Evolutionary conservation across 306 rosid genomes (phyloP), one percentile per base, ranked within the genome.

Genomic region (Cicer arietinum): DNA sequence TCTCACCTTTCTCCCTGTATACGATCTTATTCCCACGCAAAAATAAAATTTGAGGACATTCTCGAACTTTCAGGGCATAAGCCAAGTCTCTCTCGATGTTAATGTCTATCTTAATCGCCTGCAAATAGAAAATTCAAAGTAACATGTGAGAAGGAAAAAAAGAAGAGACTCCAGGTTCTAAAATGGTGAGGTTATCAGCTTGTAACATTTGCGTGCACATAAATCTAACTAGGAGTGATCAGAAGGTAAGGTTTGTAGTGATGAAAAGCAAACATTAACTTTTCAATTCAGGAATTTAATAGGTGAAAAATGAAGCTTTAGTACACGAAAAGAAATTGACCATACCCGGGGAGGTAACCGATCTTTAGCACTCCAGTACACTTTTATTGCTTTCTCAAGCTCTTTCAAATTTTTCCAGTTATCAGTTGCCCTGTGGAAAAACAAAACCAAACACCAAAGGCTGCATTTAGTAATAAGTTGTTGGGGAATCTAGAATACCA

Each of bases 391-490:
- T 85, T 92, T 88, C 85, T 92, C 98, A 22, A 94, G 84, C 86
- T 92, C 99, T 85, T 92, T 94, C 84, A 94, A 84, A 43, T 81
- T 84, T 83, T 86, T 92, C 99, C 99, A 94, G 79, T 94, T 94
- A 64, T 90, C 95, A 52, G 60, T 41, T 46, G 99, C 92, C 80
- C 97, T 90, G 83, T 35, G 62, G 40, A 77, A 79, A 43, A 59
- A 62, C 62, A 47, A 52, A 44, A 50, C 46, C 46, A 71, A 77
- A 52, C 47, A 46, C 40, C 77, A 57, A 81, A 64, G 30, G 52
- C 13, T 7, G 40, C 69, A 39, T 72, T 77, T 39, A 77, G 65
- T 44, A 65, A 75, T 17, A 6, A 37, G 45, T 60, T 35, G 66
- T 7, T 6, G 66, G 5, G 17, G 20, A 60, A 18, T 60, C 20